Evolutionary conservation across 1,284 basidiomycete genomes (phyloP), one percentile per base, ranked within the genome.

Genomic region (Tilletia caries): DNA sequence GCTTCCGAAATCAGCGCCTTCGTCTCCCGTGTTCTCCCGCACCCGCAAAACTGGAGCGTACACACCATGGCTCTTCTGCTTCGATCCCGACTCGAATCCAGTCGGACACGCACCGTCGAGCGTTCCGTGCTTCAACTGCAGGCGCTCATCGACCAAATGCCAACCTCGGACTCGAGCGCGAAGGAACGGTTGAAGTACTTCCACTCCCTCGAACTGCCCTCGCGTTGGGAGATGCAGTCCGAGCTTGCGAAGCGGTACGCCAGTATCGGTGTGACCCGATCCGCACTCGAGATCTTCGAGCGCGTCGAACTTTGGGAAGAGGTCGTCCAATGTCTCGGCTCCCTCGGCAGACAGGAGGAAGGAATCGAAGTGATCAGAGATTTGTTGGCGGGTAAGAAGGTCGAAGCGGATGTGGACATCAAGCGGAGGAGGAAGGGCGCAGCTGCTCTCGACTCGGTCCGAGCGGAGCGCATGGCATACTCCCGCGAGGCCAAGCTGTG

Each of bases 401-500:
- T 75, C 1, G 81, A 83, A 62, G 72, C 70, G 25, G 70, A 80
- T 15, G 65, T 68, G 20, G 66, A 25, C 2, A 65, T 37, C 32
- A 12, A 10, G 33, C 33, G 27, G 52, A 33, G n/a, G 10, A 32
- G 34, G 27, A 33, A 37, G 27, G 27, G 70, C 67, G 80, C 83
- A 71, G 83, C 85, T 23, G 78, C 84, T 70, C 81, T 86, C 48
- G 77, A 82, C 20, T 82, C 86, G 23, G 85, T 86, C 27, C 86
- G 87, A 67, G 82, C 84, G 43, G 81, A 84, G n/a, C 83, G 83
- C 46, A 85, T 91, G 72, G 91, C 92, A 74, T 84, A 85, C 6
- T 83, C 90, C 18, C 87, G 95, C 46, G 89, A 92, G 82, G 93
- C 93, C 6, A 98, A 98, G 85, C 85, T 98, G 29, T 95, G 93